Evolutionary conservation across 306 rosid species (phyloP).

Genomic region (Fragaria ananassa): DNA sequence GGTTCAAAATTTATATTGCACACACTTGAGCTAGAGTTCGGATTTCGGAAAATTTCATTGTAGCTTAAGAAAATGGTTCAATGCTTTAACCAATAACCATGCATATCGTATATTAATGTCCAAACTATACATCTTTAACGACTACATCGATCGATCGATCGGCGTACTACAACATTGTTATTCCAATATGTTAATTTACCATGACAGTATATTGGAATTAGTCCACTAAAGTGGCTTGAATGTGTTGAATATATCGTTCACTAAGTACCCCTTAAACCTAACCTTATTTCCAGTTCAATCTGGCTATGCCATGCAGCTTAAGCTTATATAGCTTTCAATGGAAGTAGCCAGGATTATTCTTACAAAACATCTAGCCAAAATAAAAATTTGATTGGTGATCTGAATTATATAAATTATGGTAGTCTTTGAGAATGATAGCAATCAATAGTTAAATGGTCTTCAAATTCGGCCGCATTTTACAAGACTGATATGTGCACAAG

Average conservation of each 20-base stretch:
- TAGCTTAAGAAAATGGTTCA: not conserved
- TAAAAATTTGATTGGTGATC: too few relatives aligned
- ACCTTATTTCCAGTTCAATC: too few relatives aligned
- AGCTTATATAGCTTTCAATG: not conserved
- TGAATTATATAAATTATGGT: too few relatives aligned
- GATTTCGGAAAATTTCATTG: too few relatives aligned
- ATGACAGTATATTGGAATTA: not conserved
- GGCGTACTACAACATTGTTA: not conserved
- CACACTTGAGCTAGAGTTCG: too few relatives aligned
- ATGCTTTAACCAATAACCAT: not conserved
- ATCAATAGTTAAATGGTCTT: not conserved
- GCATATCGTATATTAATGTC: too few relatives aligned
- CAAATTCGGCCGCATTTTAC: not conserved
- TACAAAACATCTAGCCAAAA: too few relatives aligned
- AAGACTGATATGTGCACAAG: not conserved
- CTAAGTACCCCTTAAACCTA: not conserved
- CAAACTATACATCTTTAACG: too few relatives aligned
- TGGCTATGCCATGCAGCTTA: not conserved
- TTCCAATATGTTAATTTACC: not conserved
- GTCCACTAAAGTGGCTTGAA: not conserved
- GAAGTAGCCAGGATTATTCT: not conserved
- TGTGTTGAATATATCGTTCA: not conserved
- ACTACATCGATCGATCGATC: not conserved
- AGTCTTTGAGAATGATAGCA: not conserved
- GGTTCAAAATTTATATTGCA: too few relatives aligned